Evolutionary conservation across 148 eudicot species (phyloP).

Genomic region (Chenopodium formosanum): DNA sequence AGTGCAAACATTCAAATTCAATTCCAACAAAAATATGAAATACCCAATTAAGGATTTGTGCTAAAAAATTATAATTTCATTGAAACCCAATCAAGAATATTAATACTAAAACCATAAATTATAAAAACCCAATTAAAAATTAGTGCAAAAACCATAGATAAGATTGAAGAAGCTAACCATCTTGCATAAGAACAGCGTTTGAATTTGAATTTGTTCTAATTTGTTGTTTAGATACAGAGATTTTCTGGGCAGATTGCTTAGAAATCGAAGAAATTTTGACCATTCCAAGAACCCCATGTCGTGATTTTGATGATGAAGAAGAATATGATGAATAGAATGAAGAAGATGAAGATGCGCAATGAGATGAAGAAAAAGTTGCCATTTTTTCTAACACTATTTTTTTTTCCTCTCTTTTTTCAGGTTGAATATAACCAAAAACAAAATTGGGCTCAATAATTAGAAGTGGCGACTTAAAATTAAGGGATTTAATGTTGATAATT

Average conservation of each 20-base stretch:
- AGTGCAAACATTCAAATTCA: background rate
- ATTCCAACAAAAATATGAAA: background rate
- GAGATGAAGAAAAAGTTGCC: slow-evolving; percentile 50
- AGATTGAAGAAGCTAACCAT: slow-evolving; percentile 38
- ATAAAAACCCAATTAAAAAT: background rate
- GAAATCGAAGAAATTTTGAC: slow-evolving; percentile 35
- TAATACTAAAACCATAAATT: background rate
- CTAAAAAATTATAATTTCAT: too few species aligned
- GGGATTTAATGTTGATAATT: background rate
- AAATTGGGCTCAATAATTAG: background rate
- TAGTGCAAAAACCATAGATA: background rate
- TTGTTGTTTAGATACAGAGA: slow-evolving; percentile 22
- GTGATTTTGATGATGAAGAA: slow-evolving; percentile 32
- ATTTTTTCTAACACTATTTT: slow-evolving; percentile 25
- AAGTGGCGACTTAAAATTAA: background rate
- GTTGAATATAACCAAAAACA: background rate
- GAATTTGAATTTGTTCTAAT: slow-evolving; percentile 19
- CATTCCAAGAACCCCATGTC: slow-evolving; percentile 33
- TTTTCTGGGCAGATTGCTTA: slow-evolving; percentile 25
- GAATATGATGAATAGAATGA: slow-evolving; percentile 23
- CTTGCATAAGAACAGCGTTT: slow-evolving; percentile 48
- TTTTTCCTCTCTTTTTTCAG: background rate
- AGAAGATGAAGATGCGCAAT: slow-evolving; percentile 39
- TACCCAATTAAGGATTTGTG: background rate
- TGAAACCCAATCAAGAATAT: background rate